These are phyloP conservation scores for Cyberlindnera lachancei DNA, from an alignment of 805 yeast species.

Conservation along the genomic window DNA sequence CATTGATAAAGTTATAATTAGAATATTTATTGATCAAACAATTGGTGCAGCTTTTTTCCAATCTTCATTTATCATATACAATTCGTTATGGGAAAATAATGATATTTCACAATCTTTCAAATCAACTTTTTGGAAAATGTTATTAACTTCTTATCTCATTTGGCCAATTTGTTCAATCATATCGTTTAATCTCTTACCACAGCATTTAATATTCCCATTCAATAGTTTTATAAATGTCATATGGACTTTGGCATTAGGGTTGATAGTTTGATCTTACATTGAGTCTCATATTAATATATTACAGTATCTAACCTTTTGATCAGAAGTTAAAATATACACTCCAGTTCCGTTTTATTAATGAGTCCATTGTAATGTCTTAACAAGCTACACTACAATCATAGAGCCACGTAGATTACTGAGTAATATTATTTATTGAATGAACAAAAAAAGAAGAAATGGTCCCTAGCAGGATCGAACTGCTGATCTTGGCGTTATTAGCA, in stretches of 20 bases:
- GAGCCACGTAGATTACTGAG: too few relatives aligned
- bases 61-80: constrained; percentile 38
- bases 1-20: constrained; percentile 28
- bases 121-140: constrained; percentile 36
- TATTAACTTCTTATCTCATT: constrained; percentile 44
- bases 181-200: constrained; percentile 42
- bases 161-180: constrained; percentile 54
- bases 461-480: constrained; percentile 88
- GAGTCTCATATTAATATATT: too few relatives aligned
- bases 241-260: constrained; percentile 47
- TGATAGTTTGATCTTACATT: constrained; percentile 18
- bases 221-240: constrained; percentile 49
- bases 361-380: too few relatives aligned
- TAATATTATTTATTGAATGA: too few relatives aligned
- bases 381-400: too few relatives aligned
- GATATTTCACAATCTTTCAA: constrained; percentile 26
- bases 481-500: constrained; percentile 55
- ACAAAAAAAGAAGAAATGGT: constrained; percentile 47
- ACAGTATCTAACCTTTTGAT: too few relatives aligned
- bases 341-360: too few relatives aligned
- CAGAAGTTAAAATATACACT: too few relatives aligned
- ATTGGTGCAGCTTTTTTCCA: constrained; percentile 52
- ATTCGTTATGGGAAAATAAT: constrained; percentile 48
- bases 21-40: constrained; percentile 46
- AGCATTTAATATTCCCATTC: constrained; percentile 45